Conservation (phyloP, 2,329 filamentous ascomycete genomes). For the Tolypocladium guangdongense region DNA sequence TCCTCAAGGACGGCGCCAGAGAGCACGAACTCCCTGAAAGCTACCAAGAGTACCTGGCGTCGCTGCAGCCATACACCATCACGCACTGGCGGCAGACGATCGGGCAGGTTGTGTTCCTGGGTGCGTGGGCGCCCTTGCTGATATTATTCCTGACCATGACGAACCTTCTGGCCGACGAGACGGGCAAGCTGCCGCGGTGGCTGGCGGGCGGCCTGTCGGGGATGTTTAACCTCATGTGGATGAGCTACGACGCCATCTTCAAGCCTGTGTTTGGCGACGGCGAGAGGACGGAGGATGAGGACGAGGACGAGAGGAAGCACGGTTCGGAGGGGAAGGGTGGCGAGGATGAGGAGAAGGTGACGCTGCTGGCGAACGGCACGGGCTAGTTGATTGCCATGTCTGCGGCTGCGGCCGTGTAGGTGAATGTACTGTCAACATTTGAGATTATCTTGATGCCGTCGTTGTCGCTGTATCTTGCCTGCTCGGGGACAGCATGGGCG, state of each 20-base stretch:
- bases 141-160: slow-evolving; percentile 33
- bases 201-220: slow-evolving; percentile 38
- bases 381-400: no score
- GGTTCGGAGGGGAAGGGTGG: neutral
- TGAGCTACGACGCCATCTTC: slow-evolving; percentile 31
- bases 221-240: slow-evolving; percentile 40
- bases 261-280: slow-evolving; percentile 73
- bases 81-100: slow-evolving; percentile 57
- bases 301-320: neutral
- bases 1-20: slow-evolving; percentile 66
- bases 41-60: slow-evolving; percentile 63
- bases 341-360: slow-evolving; percentile 17
- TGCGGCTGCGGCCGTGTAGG: no score
- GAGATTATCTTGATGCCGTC: neutral
- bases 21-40: slow-evolving; percentile 72
- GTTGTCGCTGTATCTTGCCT: neutral
- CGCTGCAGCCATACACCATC: slow-evolving; percentile 57
- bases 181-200: slow-evolving; percentile 61
- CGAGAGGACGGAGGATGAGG: slow-evolving; percentile 46
- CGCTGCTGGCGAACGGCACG: neutral
- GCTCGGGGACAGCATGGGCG: neutral
- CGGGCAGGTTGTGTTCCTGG: slow-evolving; percentile 52
- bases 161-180: slow-evolving; percentile 47
- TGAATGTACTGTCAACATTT: neutral
- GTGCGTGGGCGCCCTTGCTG: slow-evolving; percentile 46